Percentiles rank a stretch among this genome's conserved stretches.
Evolutionary conservation across 2,329 filamentous ascomycete genomes (phyloP).

Genomic region (Dendrostoma leiphaemia): DNA sequence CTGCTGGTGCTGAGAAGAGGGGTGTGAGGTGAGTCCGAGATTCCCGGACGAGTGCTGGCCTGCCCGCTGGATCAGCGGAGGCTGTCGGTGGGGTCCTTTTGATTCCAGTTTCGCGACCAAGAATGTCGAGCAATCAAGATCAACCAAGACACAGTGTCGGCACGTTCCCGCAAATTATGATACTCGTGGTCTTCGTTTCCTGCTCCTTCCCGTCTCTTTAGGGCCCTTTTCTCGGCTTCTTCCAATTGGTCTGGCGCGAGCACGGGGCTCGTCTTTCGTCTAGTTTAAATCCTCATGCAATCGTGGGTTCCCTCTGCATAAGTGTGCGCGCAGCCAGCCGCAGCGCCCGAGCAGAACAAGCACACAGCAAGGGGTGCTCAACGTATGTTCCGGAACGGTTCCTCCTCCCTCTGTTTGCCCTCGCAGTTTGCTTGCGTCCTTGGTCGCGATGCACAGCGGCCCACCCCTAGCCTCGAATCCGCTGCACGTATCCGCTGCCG

Average conservation of each 20-base stretch:
- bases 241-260: background rate
- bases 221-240: background rate
- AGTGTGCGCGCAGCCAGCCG: too few species aligned
- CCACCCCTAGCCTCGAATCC: background rate
- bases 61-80: background rate
- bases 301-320: too few species aligned
- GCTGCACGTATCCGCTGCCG: slow-evolving; percentile 12
- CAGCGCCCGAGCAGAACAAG: background rate
- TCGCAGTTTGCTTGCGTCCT: background rate
- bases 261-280: too few species aligned
- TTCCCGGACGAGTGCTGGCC: background rate
- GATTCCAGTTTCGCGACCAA: slow-evolving; percentile 6
- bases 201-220: background rate
- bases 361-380: background rate
- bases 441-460: slow-evolving; percentile 5
- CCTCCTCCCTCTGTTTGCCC: background rate
- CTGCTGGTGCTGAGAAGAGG: background rate
- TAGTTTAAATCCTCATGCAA: too few species aligned
- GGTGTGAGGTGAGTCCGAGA: background rate
- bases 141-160: background rate
- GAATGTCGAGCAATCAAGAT: background rate
- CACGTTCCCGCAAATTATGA: background rate
- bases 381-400: background rate
- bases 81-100: background rate
- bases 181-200: background rate